Base-by-base conservation (phyloP, 1,284 basidiomycete genomes). In the Cryptococcus wingfieldii region DNA sequence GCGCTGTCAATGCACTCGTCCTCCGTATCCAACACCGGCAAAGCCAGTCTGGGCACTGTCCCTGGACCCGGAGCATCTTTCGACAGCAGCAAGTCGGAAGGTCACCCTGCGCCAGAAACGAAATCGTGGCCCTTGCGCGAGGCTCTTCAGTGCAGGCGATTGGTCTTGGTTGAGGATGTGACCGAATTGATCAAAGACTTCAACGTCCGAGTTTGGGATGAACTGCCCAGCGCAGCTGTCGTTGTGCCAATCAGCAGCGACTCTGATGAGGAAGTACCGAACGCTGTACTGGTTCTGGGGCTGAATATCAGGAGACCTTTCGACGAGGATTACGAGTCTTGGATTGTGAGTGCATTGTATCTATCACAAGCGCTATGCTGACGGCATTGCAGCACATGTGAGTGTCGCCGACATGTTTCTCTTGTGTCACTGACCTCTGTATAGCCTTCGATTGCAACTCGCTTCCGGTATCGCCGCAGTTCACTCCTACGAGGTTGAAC, bases 231-330 rank as follows among this genome's bases (percentile, higher is more conserved):
- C 28, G 66, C 71, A 7, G 79, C 78, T 0, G 65, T 79, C 12
- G 70, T 78, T 3, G 67, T 79, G 4, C 78, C 78, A 0, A 69
- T 79, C 44, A 58, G 62, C 9, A 69, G 68, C 48, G 74, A 75
- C 41, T 62, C 66, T 3, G 71, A 70, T 5, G 69, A 69, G n/a
- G 68, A 60, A 2, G 46, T 74, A 0, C 73, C 77, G 0, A 59
- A 53, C 16, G 67, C 71, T 0, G 67, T 79, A 1, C 55, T 78
- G 9, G 69, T 79, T 18, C 58, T 80, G 1, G 78, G 78, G 8
- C 56, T 78, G 37, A 77, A 71, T 58, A 61, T 72, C 2, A 54
- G 72, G 34, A 53, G 74, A 47, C 67, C 71, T 2, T 77, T 71
- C 55, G 73, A 77, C 51, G 66, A 70, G 1, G 69, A 71, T 48